A percentile compares a stretch with the other conserved stretches of the same genome.
phyloP scores from a whole-genome alignment of 2,329 filamentous ascomycete species.

The Aspergillus floridensis region DNA sequence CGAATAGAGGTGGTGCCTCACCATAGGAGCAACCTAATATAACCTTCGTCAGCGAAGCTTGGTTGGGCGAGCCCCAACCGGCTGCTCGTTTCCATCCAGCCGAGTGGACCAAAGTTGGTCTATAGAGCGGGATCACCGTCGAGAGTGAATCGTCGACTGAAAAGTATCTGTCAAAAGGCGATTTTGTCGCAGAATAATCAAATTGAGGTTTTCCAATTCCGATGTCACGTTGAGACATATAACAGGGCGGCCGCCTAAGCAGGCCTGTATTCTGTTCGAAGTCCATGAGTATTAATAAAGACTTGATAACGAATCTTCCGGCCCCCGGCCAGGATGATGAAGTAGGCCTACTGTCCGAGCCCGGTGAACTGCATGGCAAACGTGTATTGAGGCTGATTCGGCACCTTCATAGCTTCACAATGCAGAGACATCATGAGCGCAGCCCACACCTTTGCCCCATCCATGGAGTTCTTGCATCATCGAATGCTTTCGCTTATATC shows the following conservation, averaged over 20 bases:
- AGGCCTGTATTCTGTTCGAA: conserved; percentile 35
- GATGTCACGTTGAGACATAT: conserved; percentile 41
- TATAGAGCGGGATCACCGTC: conserved; percentile 23
- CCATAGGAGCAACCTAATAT: no score
- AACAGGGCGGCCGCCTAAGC: conserved; percentile 40
- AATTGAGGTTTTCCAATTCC: conserved; percentile 32
- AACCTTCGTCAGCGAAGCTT: no score
- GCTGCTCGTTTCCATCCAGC: conserved; percentile 29
- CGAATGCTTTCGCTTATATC: no score
- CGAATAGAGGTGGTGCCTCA: no score
- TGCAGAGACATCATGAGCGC: conserved; percentile 35
- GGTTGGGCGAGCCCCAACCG: no score
- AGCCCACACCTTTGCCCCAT: no score
- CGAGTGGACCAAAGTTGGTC: conserved; percentile 30
- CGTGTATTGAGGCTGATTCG: conserved; percentile 40
- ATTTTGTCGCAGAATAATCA: conserved; percentile 13
- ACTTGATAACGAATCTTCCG: conserved; percentile 5
- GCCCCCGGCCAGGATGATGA: conserved; percentile 33
- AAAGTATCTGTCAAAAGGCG: conserved; percentile 39
- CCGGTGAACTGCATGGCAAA: conserved; percentile 42
- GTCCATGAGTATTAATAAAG: conserved; percentile 44
- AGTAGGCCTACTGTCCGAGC: conserved; percentile 40
- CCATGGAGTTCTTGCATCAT: no score
- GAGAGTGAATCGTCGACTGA: conserved; percentile 37
- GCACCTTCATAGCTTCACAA: conserved; percentile 42